These are phyloP conservation scores for Phytophthora nicotianae DNA, from an alignment of 352 stramenopile genomes.

Conservation along the genomic window DNA sequence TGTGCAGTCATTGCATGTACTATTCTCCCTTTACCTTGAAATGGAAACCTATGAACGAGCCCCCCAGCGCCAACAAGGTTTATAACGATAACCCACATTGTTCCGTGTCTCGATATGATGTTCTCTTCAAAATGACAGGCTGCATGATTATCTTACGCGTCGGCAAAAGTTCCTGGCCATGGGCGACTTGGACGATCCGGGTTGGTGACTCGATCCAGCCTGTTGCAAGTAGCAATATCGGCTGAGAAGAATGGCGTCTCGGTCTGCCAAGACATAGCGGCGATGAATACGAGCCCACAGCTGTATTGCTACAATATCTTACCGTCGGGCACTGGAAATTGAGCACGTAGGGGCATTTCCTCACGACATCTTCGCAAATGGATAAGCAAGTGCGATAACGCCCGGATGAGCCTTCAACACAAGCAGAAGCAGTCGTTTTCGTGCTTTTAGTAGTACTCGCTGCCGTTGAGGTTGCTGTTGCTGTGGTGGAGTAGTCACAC, in stretches of 20 bases:
- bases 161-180: constrained; percentile 81
- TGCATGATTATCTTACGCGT: constrained; percentile 33
- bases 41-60: constrained; percentile 68
- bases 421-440: constrained; percentile 30
- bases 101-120: constrained; percentile 13
- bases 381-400: constrained; percentile 76
- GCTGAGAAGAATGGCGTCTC: constrained; percentile 78
- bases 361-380: constrained; percentile 85
- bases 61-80: constrained; percentile 28
- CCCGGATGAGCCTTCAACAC: constrained; percentile 50
- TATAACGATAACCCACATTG: constrained; percentile 30
- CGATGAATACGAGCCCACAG: background rate
- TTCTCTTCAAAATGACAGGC: constrained; percentile 10
- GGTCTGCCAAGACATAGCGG: constrained; percentile 36
- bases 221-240: constrained; percentile 77
- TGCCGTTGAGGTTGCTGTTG: constrained; percentile 3
- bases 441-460: constrained; percentile 10
- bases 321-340: constrained; percentile 84
- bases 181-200: constrained; percentile 64
- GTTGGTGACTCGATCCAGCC: constrained; percentile 69
- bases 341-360: constrained; percentile 86
- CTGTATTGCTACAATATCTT: background rate
- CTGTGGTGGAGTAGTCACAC: constrained; percentile 35
- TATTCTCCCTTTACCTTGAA: constrained; percentile 92
- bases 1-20: constrained; percentile 90